Evolutionary conservation across 2,329 filamentous ascomycete species (phyloP).

Genomic region (Alternaria arborescens): DNA sequence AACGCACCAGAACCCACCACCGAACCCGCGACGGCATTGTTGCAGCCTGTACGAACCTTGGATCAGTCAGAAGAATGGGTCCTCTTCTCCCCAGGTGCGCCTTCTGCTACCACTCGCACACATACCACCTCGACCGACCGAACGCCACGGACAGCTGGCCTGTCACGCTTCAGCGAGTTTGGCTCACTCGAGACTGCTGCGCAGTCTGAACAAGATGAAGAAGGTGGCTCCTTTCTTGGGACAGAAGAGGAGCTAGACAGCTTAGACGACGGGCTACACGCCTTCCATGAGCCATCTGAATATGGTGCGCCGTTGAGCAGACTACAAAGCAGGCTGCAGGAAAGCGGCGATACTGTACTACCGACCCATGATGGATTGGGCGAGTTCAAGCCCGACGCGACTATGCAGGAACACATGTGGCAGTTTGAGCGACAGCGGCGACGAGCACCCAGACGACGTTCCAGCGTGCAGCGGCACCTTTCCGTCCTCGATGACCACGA

Average conservation of each 20-base stretch:
- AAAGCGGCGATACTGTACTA: slow-evolving; percentile 74
- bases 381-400: slow-evolving; percentile 74
- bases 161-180: slow-evolving; percentile 80
- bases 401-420: slow-evolving; percentile 84
- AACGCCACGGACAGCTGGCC: slow-evolving; percentile 72
- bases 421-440: slow-evolving; percentile 80
- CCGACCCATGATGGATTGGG: slow-evolving; percentile 92
- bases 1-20: slow-evolving; percentile 37
- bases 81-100: slow-evolving; percentile 74
- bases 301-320: slow-evolving; percentile 53
- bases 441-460: slow-evolving; percentile 59
- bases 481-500: slow-evolving; percentile 63
- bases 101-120: slow-evolving; percentile 74
- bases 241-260: slow-evolving; percentile 80
- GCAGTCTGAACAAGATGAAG: slow-evolving; percentile 60
- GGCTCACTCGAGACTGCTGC: slow-evolving; percentile 77
- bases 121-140: slow-evolving; percentile 71
- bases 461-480: slow-evolving; percentile 66
- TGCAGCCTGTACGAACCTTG: slow-evolving; percentile 57
- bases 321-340: slow-evolving; percentile 59
- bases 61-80: slow-evolving; percentile 94
- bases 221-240: slow-evolving; percentile 53
- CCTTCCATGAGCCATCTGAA: slow-evolving; percentile 74
- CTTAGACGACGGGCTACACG: slow-evolving; percentile 88
- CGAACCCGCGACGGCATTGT: slow-evolving; percentile 42